Evolutionary conservation across 2,329 filamentous ascomycete species (phyloP).

Genomic region (Hypoxylon sp.): DNA sequence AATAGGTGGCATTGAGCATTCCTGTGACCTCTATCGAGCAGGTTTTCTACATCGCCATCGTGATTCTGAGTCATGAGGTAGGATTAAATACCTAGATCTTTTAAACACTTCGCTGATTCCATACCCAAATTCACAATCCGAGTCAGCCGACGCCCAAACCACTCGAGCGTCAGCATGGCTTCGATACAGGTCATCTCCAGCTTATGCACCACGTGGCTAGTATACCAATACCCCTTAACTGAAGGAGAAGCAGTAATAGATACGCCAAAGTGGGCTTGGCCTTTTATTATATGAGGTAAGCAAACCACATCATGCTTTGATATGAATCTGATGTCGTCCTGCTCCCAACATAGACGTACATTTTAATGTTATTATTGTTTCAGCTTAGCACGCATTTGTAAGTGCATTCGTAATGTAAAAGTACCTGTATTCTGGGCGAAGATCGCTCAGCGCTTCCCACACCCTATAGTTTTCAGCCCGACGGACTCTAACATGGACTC

Average conservation of each 20-base stretch:
- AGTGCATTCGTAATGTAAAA: not conserved
- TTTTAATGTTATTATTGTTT: slow-evolving; percentile 1
- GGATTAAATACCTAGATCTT: not conserved
- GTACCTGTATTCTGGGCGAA: not conserved
- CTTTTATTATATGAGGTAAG: too few relatives aligned
- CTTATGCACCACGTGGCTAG: slow-evolving; percentile 1
- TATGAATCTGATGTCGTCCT: not conserved
- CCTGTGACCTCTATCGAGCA: not conserved
- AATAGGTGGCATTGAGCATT: not conserved
- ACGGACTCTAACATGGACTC: not conserved
- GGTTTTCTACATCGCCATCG: not conserved
- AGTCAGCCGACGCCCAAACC: slow-evolving; percentile 2
- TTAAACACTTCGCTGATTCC: slow-evolving; percentile 1
- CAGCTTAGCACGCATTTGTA: not conserved
- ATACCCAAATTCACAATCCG: not conserved
- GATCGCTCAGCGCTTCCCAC: not conserved
- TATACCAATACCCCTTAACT: not conserved
- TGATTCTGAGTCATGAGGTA: slow-evolving; percentile 4
- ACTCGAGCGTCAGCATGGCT: not conserved
- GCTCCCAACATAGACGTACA: slow-evolving; percentile 3
- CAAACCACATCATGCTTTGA: not conserved
- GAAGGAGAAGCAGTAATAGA: not conserved
- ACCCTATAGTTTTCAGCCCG: not conserved
- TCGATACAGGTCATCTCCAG: not conserved
- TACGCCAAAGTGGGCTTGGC: too few relatives aligned